Percentiles rank a stretch among this genome's conserved stretches.
These are phyloP conservation scores for Apium graveolens DNA, from an alignment of 129 eudicot species.

Conservation along the genomic window DNA sequence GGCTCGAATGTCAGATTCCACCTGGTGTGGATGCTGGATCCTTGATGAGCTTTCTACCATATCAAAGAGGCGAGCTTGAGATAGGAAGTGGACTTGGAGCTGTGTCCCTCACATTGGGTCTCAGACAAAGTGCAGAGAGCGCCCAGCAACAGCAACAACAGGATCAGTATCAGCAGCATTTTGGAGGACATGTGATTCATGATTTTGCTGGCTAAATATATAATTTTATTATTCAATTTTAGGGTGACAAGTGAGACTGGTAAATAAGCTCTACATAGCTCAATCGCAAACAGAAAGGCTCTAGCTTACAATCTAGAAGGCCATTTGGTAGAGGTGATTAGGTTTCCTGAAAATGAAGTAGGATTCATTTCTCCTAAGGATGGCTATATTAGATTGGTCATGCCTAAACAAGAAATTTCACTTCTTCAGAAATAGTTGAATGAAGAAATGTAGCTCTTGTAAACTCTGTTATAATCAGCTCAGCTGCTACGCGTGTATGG, in stretches of 20 bases:
- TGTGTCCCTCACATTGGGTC: slow-evolving; percentile 73
- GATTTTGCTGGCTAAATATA: slow-evolving; percentile 60
- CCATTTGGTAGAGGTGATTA: not conserved
- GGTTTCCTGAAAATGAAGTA: not conserved
- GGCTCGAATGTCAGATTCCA: slow-evolving; percentile 36
- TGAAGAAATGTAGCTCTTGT: not conserved
- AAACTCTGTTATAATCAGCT: not conserved
- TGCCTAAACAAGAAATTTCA: not conserved
- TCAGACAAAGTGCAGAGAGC: slow-evolving; percentile 61
- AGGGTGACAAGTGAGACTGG: not conserved
- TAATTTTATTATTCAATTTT: not conserved
- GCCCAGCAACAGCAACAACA: slow-evolving; percentile 45
- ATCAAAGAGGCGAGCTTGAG: slow-evolving; percentile 43
- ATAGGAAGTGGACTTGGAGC: slow-evolving; percentile 49
- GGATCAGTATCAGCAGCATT: slow-evolving; percentile 40
- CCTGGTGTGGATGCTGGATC: slow-evolving; percentile 34
- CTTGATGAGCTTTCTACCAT: slow-evolving; percentile 39
- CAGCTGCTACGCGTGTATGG: not conserved
- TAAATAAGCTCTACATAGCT: not conserved
- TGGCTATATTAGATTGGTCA: not conserved
- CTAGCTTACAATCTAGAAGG: slow-evolving; percentile 1
- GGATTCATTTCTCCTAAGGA: not conserved
- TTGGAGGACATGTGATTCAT: slow-evolving; percentile 68
- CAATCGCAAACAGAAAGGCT: not conserved
- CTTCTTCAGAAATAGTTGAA: not conserved